Evolutionary conservation across 208 protist genomes (phyloP), one percentile per base, ranked within the genome.

Genomic region (Borovskyia barvae): DNA sequence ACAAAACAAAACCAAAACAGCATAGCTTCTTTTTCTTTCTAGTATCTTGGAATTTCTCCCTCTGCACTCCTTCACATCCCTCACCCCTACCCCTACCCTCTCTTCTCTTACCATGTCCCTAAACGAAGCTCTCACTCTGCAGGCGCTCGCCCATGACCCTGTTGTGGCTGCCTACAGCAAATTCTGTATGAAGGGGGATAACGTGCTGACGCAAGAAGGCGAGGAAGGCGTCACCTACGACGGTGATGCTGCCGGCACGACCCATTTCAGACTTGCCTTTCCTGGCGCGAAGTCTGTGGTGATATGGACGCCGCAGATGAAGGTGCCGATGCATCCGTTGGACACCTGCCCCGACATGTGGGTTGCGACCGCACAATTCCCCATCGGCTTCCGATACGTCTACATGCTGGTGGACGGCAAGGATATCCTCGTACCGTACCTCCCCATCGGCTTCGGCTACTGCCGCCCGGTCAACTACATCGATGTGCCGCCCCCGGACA

Each of bases 401-500:
- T 40, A 53, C 32, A 14, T 74, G 29, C 17, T 67, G 3, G 66
- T 74, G 28, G 51, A 74, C 30, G 58, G 49, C 15, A 43, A 60
- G 6, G 66, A 74, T 36, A 36, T 66, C 26, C 46, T 49, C 5
- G 52, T 55, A 2, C 59, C 51, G 3, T 64, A 58, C 20, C 36
- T 68, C 14, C 68, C 68, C 3, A 69, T 75, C 30, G 68, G 37
- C 14, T 73, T 58, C 43, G 56, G 54, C 41, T 75, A 65, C 39
- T 42, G 52, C 14, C 40, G 69, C 11, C 61, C 54, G 11, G 54
- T 50, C 17, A 66, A 76, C 49, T 66, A 66, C 56, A 62, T 66
- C 22, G 55, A 76, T 37, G 62, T 66, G 4, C 62, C 70, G 3
- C 56, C 63, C 26, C 40, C 47, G 17, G 22, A 52, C 32, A 8